These are phyloP conservation scores for Fusarium sp. DNA, from an alignment of 2,329 filamentous ascomycete genomes.

Conservation along the genomic window DNA sequence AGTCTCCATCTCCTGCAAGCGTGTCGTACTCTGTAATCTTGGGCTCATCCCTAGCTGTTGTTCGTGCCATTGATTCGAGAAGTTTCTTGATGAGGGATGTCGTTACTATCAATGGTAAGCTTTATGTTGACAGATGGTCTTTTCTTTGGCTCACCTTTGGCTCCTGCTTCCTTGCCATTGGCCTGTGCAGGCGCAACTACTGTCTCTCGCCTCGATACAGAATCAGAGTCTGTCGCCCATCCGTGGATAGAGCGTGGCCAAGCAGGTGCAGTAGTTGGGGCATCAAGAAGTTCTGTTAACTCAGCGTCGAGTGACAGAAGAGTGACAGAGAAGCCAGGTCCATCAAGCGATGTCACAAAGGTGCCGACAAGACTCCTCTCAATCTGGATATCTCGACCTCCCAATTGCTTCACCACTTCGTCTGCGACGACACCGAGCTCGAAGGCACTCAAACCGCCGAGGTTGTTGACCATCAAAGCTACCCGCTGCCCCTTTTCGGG, in stretches of 20 bases:
- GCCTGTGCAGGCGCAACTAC: constrained; percentile 7
- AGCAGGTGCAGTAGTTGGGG: constrained; percentile 42
- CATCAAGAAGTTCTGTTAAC: constrained; percentile 37
- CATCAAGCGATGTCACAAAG: constrained; percentile 45
- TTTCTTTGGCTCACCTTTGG: constrained; percentile 25
- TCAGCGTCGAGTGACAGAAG: constrained; percentile 42
- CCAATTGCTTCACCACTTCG: constrained; percentile 41
- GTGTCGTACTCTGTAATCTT: constrained; percentile 51
- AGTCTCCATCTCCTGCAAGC: constrained; percentile 54
- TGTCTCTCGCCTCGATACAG: constrained; percentile 32
- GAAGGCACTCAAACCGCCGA: constrained; percentile 44
- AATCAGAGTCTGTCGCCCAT: constrained; percentile 33
- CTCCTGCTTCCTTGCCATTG: constrained; percentile 34
- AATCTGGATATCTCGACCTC: constrained; percentile 16
- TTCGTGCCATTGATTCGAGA: constrained; percentile 37
- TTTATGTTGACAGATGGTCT: background rate
- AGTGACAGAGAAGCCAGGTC: constrained; percentile 44
- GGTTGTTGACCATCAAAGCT: constrained; percentile 45
- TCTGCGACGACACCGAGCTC: constrained; percentile 46
- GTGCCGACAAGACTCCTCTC: constrained; percentile 41
- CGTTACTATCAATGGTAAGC: constrained; percentile 27
- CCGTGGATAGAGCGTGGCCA: constrained; percentile 45
- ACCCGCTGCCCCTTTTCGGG: constrained; percentile 31
- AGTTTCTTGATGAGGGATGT: constrained; percentile 37
- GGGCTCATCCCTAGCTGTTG: constrained; percentile 57